These are phyloP conservation scores for Globisporangium okanoganense DNA, from an alignment of 352 stramenopile genomes.

Conservation along the genomic window DNA sequence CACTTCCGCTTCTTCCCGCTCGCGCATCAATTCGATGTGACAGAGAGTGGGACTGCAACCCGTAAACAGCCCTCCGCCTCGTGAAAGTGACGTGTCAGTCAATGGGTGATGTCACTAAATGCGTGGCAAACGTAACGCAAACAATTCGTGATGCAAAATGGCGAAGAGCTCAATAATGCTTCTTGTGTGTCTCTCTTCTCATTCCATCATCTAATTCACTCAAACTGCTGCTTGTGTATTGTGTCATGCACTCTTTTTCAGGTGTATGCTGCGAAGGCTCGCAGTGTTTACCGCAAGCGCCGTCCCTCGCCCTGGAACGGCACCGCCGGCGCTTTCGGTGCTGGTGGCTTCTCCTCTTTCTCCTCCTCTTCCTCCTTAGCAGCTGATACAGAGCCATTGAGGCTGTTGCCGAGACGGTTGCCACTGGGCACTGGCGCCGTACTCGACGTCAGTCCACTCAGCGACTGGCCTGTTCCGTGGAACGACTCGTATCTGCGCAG, in stretches of 20 bases:
- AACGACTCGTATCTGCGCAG: conserved; percentile 83
- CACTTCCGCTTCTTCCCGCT: neutral
- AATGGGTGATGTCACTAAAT: neutral
- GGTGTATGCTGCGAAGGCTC: neutral
- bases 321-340: conserved; percentile 22
- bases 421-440: conserved; percentile 10
- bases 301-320: conserved; percentile 71
- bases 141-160: neutral
- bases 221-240: neutral
- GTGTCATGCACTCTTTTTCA: neutral
- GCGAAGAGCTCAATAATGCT: neutral
- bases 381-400: conserved; percentile 13
- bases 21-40: conserved; percentile 6
- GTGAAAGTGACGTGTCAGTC: neutral
- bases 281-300: conserved; percentile 39
- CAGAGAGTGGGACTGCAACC: conserved; percentile 4
- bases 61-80: neutral
- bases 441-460: conserved; percentile 52
- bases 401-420: conserved; percentile 24
- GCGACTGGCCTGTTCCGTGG: conserved; percentile 72
- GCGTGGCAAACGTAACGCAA: neutral
- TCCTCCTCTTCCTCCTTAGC: conserved; percentile 40
- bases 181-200: neutral
- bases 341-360: conserved; percentile 26
- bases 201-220: neutral